Evolutionary conservation across 1,139 yeast genomes (phyloP).

Genomic region (Scheffersomyces illinoinensis): DNA sequence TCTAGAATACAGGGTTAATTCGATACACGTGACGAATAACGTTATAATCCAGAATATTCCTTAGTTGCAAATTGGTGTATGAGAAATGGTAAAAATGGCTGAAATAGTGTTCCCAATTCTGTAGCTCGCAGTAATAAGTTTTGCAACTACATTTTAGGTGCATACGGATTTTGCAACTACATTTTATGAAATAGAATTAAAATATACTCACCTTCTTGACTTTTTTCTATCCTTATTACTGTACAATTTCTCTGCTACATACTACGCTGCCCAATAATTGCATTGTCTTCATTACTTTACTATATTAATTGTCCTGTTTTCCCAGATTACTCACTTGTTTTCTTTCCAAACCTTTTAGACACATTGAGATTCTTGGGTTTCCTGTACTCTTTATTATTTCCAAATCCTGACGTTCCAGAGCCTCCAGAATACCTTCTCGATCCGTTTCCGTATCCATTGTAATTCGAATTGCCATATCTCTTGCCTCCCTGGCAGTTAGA

Average conservation of each 20-base stretch:
- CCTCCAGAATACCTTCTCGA: constrained; percentile 2
- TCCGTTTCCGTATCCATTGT: constrained; percentile 5
- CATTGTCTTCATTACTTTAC: neutral
- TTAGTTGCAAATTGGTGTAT: neutral
- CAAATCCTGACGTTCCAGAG: constrained; percentile 1
- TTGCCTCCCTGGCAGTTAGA: constrained; percentile 1
- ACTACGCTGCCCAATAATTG: neutral
- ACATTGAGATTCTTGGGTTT: constrained; percentile 9
- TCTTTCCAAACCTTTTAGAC: constrained; percentile 14
- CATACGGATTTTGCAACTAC: neutral
- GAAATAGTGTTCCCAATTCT: neutral
- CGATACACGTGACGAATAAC: neutral
- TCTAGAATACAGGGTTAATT: neutral
- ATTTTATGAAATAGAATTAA: neutral
- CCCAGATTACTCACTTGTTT: neutral
- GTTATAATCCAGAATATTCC: neutral
- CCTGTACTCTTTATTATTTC: constrained; percentile 4
- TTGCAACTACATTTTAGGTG: too few species aligned
- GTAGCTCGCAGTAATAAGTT: neutral
- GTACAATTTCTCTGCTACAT: too few species aligned
- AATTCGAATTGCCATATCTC: constrained; percentile 1
- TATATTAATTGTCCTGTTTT: neutral
- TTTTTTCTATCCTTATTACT: too few species aligned
- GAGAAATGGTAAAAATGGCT: too few species aligned
- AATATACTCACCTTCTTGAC: neutral